Conservation (phyloP, 495 filamentous ascomycete genomes). For the Aspergillus egyptiacus region DNA sequence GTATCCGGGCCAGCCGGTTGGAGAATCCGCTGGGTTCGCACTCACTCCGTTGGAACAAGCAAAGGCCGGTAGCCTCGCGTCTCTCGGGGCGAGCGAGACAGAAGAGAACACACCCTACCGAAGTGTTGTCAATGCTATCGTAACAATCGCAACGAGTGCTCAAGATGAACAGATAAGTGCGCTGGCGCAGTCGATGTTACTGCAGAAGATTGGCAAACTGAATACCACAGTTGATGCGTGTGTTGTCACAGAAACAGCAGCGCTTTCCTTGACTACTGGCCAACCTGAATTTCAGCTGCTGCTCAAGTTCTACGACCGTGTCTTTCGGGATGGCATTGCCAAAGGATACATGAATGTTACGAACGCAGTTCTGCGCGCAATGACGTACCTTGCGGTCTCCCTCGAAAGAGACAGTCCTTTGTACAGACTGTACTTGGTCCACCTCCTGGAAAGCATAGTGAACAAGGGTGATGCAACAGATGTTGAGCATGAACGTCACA, state of each 20-base stretch:
- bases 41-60: constrained; percentile 45
- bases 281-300: constrained; percentile 74
- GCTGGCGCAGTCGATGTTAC: constrained; percentile 88
- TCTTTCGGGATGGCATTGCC: constrained; percentile 64
- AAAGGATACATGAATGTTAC: constrained; percentile 50
- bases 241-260: constrained; percentile 75
- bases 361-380: constrained; percentile 50
- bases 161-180: constrained; percentile 89
- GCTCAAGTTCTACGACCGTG: constrained; percentile 71
- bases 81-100: constrained; percentile 61
- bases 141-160: constrained; percentile 72
- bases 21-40: constrained; percentile 24
- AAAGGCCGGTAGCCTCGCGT: constrained; percentile 70
- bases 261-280: constrained; percentile 67
- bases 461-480: constrained; percentile 73
- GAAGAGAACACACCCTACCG: constrained; percentile 71
- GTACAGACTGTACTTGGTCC: constrained; percentile 70
- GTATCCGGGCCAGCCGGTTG: constrained; percentile 25
- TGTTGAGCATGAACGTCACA: constrained; percentile 55
- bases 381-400: constrained; percentile 65
- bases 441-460: constrained; percentile 81
- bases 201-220: constrained; percentile 86
- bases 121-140: constrained; percentile 83
- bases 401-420: constrained; percentile 61
- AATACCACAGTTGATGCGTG: constrained; percentile 68